Percentiles rank a stretch among this genome's conserved stretches.
These are phyloP conservation scores for Aspergillus carlsbadensis DNA, from an alignment of 495 filamentous ascomycete species.

Conservation along the genomic window DNA sequence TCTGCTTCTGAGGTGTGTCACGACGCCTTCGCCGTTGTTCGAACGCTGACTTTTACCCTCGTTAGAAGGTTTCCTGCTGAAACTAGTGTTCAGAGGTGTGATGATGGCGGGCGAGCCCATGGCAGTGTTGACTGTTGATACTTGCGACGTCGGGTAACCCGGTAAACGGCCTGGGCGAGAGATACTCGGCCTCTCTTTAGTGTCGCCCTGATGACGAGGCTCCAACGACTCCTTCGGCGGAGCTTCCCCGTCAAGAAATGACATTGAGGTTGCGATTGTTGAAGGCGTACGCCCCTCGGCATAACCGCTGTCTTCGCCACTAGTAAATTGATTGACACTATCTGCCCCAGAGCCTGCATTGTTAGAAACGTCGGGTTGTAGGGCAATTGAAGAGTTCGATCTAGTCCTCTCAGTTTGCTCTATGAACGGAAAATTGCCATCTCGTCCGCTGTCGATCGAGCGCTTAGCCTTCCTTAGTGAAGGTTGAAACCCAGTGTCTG, in stretches of 20 bases:
- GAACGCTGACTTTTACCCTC: constrained; percentile 23
- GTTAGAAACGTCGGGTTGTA: constrained; percentile 35
- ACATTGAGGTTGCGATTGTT: constrained; percentile 40
- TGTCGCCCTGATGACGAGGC: constrained; percentile 13
- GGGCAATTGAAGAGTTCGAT: constrained; percentile 40
- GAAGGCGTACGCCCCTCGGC: constrained; percentile 41
- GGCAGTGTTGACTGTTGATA: constrained; percentile 32
- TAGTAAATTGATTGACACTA: constrained; percentile 17
- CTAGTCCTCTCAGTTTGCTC: constrained; percentile 23
- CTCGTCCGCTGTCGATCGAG: constrained; percentile 26
- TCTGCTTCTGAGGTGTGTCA: constrained; percentile 67
- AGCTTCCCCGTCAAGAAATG: constrained; percentile 31
- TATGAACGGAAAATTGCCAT: constrained; percentile 10
- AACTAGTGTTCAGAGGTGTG: constrained; percentile 32
- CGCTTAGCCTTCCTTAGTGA: constrained; percentile 25
- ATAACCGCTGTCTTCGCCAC: constrained; percentile 36
- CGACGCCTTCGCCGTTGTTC: constrained; percentile 27
- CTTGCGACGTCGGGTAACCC: constrained; percentile 36
- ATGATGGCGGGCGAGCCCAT: constrained; percentile 32
- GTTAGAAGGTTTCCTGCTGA: constrained; percentile 20
- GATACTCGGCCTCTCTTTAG: constrained; percentile 24
- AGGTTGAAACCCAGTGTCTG: constrained; percentile 20
- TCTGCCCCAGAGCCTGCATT: constrained; percentile 33
- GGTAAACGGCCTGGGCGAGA: constrained; percentile 30
- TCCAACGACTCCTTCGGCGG: constrained; percentile 28